These are phyloP conservation scores for Mucor lusitanicus DNA, from an alignment of 371 early-diverging fungal genomes.

Conservation along the genomic window DNA sequence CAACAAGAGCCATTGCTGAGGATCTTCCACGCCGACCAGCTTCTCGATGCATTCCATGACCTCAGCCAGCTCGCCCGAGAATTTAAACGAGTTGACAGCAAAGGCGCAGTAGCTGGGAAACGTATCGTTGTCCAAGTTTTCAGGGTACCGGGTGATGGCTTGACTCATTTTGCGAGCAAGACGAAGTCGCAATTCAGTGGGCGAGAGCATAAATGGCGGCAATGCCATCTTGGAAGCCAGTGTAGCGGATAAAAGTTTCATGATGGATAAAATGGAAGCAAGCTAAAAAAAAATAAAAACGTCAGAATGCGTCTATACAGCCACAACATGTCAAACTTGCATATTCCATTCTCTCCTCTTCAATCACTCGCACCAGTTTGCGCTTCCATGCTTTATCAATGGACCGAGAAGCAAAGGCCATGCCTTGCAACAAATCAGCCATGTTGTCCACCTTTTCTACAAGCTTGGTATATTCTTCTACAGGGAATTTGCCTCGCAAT, in stretches of 20 bases:
- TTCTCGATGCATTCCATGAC: constrained; percentile 31
- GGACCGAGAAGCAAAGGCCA: constrained; percentile 30
- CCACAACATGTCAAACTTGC: no score
- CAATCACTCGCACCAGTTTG: constrained; percentile 24
- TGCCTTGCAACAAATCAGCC: constrained; percentile 40
- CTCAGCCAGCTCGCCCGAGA: constrained; percentile 30
- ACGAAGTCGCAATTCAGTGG: constrained; percentile 24
- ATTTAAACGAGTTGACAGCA: constrained; percentile 32
- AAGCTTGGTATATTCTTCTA: constrained; percentile 25
- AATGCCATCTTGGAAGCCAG: constrained; percentile 45
- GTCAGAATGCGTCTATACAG: neutral
- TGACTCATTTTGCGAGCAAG: constrained; percentile 18
- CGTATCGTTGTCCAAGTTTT: constrained; percentile 27
- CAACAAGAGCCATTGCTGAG: constrained; percentile 39
- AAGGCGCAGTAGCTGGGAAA: constrained; percentile 40
- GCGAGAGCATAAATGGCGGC: constrained; percentile 43
- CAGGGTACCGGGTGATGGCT: constrained; percentile 14
- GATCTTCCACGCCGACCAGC: constrained; percentile 46
- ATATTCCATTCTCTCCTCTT: constrained; percentile 36
- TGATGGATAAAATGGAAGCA: constrained; percentile 36
- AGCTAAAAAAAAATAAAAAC: constrained; percentile 21
- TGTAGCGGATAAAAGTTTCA: constrained; percentile 45
- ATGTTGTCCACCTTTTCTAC: constrained; percentile 47
- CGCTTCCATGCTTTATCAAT: constrained; percentile 27
- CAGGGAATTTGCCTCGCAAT: constrained; percentile 45